Base-by-base conservation (phyloP, 495 filamentous ascomycete species). In the Penicillium desertorum region DNA sequence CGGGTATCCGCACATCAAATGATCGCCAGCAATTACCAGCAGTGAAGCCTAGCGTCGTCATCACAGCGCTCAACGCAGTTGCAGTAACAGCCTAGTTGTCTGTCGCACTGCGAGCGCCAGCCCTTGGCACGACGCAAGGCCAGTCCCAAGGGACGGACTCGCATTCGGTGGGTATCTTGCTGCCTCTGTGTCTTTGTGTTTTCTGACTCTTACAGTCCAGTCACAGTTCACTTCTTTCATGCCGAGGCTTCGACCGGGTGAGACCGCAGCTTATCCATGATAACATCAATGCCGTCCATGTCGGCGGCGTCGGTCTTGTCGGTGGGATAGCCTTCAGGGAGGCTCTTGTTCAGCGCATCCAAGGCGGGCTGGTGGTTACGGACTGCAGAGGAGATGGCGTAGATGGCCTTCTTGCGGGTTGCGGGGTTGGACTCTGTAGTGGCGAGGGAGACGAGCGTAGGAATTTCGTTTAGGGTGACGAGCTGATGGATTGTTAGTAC, bases 331-430 rank as follows among this genome's bases (percentile, higher is more conserved):
- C 86, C 85, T 44, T 84, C 82, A 0, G 85, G 86, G 37, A 91
- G 72, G 25, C 75, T 72, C 65, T 88, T 86, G 67, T 89, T 70
- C 9, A 79, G 63, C 41, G 76, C 79, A 59, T 89, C 78, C 64
- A 89, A 70, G 10, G 82, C 85, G 0, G 91, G 88, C 71, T 92
- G 91, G 67, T 88, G 93, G 70, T 98, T 98, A 68, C 94, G 82
- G 25, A 89, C 81, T 1, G 81, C 88, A 20, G 83, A 89, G 54
- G 90, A 96, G 17, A 98, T 77, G 25, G 95, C 95, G 65, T 88
- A 90, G 25, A 95, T 77, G 11, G 91, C 88, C 78, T 96, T 98
- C 68, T 88, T 85, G 62, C 93, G 81, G n/a, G 92, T 86, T 37
- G 73, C 76, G 39, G 80, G 72, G 67, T 86, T 82, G 1, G 71